Conservation (phyloP, 2,329 filamentous ascomycete genomes). For the Penicillium glabrum region DNA sequence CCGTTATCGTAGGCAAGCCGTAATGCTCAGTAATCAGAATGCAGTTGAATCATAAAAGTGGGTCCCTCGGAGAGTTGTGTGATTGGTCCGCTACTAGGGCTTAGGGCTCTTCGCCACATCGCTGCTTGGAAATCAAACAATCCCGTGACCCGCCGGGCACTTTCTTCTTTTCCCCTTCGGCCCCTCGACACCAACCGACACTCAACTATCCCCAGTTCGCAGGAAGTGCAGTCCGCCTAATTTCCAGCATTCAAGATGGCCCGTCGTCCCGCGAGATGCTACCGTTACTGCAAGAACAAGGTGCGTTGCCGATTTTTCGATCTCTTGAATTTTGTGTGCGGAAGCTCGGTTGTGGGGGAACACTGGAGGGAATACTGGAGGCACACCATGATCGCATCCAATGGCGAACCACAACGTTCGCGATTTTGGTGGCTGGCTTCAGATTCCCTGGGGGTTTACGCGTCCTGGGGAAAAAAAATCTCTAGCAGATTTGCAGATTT, state of each 20-base stretch:
- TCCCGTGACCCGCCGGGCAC: constrained; percentile 26
- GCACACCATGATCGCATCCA: constrained; percentile 5
- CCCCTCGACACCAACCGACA: constrained; percentile 36
- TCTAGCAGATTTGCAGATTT: background rate
- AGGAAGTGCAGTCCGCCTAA: constrained; percentile 47
- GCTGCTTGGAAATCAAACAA: constrained; percentile 46
- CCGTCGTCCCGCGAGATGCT: constrained; percentile 98
- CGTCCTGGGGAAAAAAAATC: background rate
- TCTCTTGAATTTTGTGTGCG: constrained; percentile 26
- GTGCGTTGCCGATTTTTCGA: constrained; percentile 55
- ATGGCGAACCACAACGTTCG: background rate
- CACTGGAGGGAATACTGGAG: constrained; percentile 1
- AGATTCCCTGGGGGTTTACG: background rate
- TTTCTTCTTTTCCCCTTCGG: constrained; percentile 32
- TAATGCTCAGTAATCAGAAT: constrained; percentile 3
- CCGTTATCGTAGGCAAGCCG: background rate
- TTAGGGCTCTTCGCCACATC: constrained; percentile 44
- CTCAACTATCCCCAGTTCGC: constrained; percentile 44
- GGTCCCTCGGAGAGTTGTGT: constrained; percentile 16
- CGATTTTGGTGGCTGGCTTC: background rate
- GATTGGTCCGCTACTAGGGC: constrained; percentile 38
- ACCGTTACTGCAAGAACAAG: constrained; percentile 99
- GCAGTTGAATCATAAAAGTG: background rate
- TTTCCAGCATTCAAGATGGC: constrained; percentile 82
- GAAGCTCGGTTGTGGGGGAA: constrained; percentile 32